phyloP scores from a whole-genome alignment of 176 grass and related monocot species.

The Triticum turgidum region DNA sequence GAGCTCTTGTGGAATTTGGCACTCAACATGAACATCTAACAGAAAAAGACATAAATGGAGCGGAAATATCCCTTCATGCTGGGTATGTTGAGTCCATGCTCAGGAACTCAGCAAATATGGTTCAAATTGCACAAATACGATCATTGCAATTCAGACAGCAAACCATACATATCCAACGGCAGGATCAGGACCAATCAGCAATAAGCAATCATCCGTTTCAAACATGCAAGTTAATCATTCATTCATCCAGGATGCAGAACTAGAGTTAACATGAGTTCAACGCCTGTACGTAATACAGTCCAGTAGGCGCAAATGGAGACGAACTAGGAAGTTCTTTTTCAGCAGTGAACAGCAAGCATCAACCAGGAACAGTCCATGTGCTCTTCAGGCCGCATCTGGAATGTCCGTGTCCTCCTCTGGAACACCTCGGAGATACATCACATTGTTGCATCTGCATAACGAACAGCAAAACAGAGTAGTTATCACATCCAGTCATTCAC shows the following conservation, averaged over 20 bases:
- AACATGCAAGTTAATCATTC: not conserved
- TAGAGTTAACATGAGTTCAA: not conserved
- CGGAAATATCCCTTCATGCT: too few relatives aligned
- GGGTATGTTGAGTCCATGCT: too few relatives aligned
- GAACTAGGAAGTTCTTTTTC: not conserved
- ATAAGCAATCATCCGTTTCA: not conserved
- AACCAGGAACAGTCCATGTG: not conserved
- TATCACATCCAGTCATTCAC: not conserved
- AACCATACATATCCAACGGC: not conserved
- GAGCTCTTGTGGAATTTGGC: not conserved
- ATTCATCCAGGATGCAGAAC: not conserved
- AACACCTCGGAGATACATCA: constrained; percentile 57
- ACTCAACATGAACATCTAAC: not conserved
- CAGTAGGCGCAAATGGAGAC: not conserved
- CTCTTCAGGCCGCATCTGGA: constrained; percentile 50
- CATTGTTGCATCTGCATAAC: constrained; percentile 60
- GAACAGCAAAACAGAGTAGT: not conserved
- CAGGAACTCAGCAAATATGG: too few relatives aligned
- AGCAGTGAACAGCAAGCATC: not conserved
- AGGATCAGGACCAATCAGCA: not conserved
- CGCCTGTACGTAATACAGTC: not conserved
- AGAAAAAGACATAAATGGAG: not conserved
- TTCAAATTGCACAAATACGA: not conserved
- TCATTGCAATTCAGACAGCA: not conserved
- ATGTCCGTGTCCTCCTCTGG: constrained; percentile 64